A percentile compares a stretch with the other conserved stretches of the same genome.
Evolutionary conservation across 2,329 filamentous ascomycete species (phyloP).

Genomic region (Colletotrichum higginsianum): DNA sequence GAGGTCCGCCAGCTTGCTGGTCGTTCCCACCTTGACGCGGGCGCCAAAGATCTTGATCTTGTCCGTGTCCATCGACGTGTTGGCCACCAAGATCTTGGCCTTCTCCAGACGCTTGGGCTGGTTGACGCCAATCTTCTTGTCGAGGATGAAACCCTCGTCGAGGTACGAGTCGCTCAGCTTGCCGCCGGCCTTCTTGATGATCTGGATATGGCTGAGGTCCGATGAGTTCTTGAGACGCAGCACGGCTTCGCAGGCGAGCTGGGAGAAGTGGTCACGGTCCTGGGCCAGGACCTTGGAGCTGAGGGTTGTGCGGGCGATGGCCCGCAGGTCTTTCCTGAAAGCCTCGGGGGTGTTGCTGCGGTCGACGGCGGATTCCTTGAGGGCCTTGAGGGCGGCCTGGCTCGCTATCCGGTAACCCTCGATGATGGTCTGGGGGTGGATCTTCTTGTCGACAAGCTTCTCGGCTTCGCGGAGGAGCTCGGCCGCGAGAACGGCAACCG

Average conservation of each 20-base stretch:
- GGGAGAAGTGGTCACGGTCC: conserved; percentile 91
- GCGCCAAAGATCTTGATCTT: conserved; percentile 99
- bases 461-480: conserved; percentile 97
- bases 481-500: conserved; percentile 94
- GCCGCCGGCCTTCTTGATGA: conserved; percentile 99
- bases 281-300: conserved; percentile 98
- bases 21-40: conserved; percentile 95
- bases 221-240: conserved; percentile 90
- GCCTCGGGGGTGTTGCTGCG: conserved; percentile 86
- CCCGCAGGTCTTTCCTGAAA: conserved; percentile 90
- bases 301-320: conserved; percentile 94
- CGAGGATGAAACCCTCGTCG: conserved; percentile 97
- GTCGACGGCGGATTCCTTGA: conserved; percentile 89
- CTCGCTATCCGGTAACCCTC: conserved; percentile 99
- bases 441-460: conserved; percentile 97
- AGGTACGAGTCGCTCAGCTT: conserved; percentile 98
- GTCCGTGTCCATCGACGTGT: conserved; percentile 99
- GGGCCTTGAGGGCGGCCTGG: conserved; percentile 85
- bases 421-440: conserved; percentile 99
- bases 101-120: conserved; percentile 98
- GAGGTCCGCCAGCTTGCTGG: conserved; percentile 96
- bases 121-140: conserved; percentile 99
- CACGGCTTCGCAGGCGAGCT: conserved; percentile 91
- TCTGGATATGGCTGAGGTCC: conserved; percentile 97
- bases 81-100: conserved; percentile 97